Evolutionary conservation across 1,284 basidiomycete genomes (phyloP).

Genomic region (Ceratorhiza oryzae-sativae): DNA sequence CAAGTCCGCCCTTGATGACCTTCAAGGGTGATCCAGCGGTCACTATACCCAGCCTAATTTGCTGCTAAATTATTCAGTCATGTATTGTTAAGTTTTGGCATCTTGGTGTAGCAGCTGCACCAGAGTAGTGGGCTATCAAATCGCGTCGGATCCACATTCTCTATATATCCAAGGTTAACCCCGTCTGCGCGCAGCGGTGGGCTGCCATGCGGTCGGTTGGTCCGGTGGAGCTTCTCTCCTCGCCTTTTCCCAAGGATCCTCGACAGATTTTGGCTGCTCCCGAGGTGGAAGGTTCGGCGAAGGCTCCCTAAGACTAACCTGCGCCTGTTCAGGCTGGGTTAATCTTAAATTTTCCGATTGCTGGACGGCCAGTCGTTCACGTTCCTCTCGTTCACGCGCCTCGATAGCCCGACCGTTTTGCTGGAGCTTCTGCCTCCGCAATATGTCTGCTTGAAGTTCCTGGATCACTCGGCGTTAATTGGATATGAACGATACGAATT

Average conservation of each 20-base stretch:
- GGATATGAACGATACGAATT: background rate
- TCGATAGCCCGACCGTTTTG: constrained; percentile 46
- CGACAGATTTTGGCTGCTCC: constrained; percentile 3
- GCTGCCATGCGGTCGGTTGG: constrained; percentile 22
- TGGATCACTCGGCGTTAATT: constrained; percentile 1
- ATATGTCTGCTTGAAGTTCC: constrained; percentile 47
- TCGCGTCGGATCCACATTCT: background rate
- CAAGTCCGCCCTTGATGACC: constrained; percentile 40
- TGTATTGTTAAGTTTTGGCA: constrained; percentile 4
- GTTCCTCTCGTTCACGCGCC: constrained; percentile 47
- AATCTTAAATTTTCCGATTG: constrained; percentile 13
- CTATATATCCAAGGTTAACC: background rate
- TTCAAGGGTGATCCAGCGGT: constrained; percentile 4
- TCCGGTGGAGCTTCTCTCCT: constrained; percentile 16
- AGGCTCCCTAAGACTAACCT: background rate
- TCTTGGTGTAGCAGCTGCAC: background rate
- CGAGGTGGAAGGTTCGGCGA: background rate
- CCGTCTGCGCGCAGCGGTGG: background rate
- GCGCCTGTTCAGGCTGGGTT: background rate
- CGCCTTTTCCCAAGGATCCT: constrained; percentile 35
- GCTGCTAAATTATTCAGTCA: constrained; percentile 1
- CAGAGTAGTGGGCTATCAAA: background rate
- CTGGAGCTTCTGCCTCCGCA: constrained; percentile 44
- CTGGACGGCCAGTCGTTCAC: constrained; percentile 44
- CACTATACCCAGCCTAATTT: background rate